Conservation (phyloP, 2,329 filamentous ascomycete genomes). For the Nothophaeocryptopus gaeumannii region DNA sequence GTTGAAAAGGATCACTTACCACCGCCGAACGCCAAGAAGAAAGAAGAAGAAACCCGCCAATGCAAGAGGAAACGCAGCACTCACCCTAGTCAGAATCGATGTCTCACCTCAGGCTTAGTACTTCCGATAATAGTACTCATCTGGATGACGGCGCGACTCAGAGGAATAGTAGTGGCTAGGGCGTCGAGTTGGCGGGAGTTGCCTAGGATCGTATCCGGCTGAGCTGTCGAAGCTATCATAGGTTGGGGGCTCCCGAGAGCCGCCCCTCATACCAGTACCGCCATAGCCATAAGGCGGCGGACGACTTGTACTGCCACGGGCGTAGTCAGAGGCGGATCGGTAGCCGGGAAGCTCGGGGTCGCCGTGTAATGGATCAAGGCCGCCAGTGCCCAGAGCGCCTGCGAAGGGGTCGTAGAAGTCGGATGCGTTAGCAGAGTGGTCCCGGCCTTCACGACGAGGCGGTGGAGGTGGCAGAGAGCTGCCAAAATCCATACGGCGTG, state of each 20-base stretch:
- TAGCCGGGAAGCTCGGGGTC: not conserved
- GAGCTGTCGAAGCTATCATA: not conserved
- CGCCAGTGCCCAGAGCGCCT: not conserved
- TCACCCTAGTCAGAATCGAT: no score
- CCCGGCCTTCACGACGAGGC: not conserved
- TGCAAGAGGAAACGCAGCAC: no score
- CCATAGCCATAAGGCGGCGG: not conserved
- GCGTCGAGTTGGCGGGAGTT: not conserved
- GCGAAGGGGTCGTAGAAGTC: slow-evolving; percentile 6
- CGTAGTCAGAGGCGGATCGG: slow-evolving; percentile 1
- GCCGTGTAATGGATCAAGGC: not conserved
- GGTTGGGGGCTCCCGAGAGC: not conserved
- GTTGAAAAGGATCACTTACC: no score
- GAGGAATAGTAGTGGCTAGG: not conserved
- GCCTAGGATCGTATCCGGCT: not conserved
- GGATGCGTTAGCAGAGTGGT: not conserved
- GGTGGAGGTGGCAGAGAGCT: not conserved
- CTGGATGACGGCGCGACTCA: not conserved
- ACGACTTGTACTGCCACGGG: not conserved
- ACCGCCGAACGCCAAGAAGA: no score
- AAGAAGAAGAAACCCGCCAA: no score
- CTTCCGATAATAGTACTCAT: not conserved
- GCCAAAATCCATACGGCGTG: not conserved
- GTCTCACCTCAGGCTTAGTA: no score
- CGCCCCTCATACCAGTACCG: not conserved